Percentiles rank a stretch among this genome's conserved stretches.
phyloP scores from a whole-genome alignment of 306 rosid species.

The Dryas drummondii region DNA sequence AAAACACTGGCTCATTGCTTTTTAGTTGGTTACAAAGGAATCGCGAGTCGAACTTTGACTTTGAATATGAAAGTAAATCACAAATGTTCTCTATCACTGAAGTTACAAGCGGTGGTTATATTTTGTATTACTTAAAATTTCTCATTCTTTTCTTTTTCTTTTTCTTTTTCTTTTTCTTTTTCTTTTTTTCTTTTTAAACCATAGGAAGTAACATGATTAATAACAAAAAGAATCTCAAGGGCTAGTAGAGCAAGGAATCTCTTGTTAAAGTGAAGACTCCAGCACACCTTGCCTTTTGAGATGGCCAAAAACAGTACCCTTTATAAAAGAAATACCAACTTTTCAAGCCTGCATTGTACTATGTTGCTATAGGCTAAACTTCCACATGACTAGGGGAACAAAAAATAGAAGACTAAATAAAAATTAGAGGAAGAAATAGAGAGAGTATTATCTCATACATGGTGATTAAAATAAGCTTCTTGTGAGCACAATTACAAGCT shows the following conservation, averaged over 20 bases:
- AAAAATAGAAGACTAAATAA: neutral
- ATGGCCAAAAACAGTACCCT: neutral
- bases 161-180: no score
- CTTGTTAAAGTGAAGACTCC: neutral
- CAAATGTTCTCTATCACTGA: no score
- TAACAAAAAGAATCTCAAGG: neutral
- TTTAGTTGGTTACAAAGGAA: no score
- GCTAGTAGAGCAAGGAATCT: conserved; percentile 3
- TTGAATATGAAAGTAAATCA: no score
- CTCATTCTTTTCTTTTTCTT: no score
- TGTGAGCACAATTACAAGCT: neutral
- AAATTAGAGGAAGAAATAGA: neutral
- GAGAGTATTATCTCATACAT: conserved; percentile 17
- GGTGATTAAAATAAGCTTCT: neutral
- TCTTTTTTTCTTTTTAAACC: no score
- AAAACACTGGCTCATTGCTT: no score
- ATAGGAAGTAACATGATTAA: neutral
- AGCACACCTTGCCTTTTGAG: neutral
- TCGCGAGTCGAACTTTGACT: no score
- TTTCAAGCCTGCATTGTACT: neutral
- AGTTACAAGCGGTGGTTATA: no score
- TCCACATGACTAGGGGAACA: neutral
- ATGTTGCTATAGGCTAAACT: neutral
- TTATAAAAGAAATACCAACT: neutral
- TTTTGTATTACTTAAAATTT: no score